Base-by-base conservation (phyloP, 1,284 basidiomycete species). In the Leccinum subspadiceum region DNA sequence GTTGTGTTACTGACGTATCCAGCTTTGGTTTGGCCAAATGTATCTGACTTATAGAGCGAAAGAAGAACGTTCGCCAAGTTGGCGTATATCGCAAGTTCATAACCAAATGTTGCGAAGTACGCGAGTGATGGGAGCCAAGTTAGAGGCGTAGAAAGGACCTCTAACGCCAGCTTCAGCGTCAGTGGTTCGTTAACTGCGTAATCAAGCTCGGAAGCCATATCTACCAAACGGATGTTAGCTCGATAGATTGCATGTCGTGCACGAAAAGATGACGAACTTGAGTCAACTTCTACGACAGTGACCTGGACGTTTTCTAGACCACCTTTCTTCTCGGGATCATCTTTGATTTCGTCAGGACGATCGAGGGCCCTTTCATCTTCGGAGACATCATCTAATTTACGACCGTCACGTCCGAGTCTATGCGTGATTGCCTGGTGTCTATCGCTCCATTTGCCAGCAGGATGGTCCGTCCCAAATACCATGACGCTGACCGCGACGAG, bases 101-200 rank as follows among this genome's bases (percentile, higher is more conserved):
- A 79, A 1, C 86, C 86, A 62, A 87, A 86, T 8, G 81, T 82
- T 2, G 79, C 76, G 24, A 78, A 63, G 65, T 86, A 86, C 15
- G 78, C 81, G 10, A 85, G 66, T 1, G 81, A 72, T 1, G 84
- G 83, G 13, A 89, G 76, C 84, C 84, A 87, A 0, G 86, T 86
- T n/a, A 84, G 66, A 5, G 82, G 81, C 59, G 72, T 79, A 6
- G 64, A 22, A 29, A 83, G 48, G 52, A 86, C 76, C 41, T 68
- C 64, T 12, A 68, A 5, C 3, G 79, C 75, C 1, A 73, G 64
- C 51, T 68, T 65, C 35, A 69, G 37, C 3, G 84, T 83, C 15
- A 85, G 70, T 5, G 78, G 70, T 64, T 86, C 75, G 65, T 81
- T 81, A 49, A 85, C 75, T 9, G 83, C 84, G 9, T 79, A 69